Conservation (phyloP, 2,329 filamentous ascomycete genomes). For the Colletotrichum tamarilloi region DNA sequence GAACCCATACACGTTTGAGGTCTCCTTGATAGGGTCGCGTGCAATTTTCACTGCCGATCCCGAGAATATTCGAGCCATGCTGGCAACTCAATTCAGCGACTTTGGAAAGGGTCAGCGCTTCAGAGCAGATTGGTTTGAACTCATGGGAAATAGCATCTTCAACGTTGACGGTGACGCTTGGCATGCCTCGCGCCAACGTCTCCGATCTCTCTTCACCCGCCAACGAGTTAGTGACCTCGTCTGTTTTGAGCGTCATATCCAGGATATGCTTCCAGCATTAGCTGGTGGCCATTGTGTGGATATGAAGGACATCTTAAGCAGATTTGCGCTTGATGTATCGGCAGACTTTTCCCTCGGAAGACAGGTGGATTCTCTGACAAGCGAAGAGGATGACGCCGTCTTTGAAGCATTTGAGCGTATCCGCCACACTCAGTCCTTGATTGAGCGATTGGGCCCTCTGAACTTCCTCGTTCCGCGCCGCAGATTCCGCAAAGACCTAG, state of each 20-base stretch:
- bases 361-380: constrained; percentile 57
- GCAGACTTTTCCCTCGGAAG: constrained; percentile 76
- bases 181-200: constrained; percentile 61
- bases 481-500: constrained; percentile 69
- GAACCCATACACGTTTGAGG: constrained; percentile 15
- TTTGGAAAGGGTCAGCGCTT: constrained; percentile 59
- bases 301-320: constrained; percentile 71
- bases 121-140: constrained; percentile 53
- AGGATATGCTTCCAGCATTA: constrained; percentile 67
- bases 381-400: constrained; percentile 63
- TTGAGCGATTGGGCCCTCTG: constrained; percentile 60
- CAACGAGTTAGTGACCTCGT: constrained; percentile 59
- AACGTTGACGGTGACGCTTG: constrained; percentile 61
- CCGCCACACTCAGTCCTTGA: constrained; percentile 66
- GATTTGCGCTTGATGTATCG: constrained; percentile 73
- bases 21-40: constrained; percentile 3
- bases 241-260: constrained; percentile 70
- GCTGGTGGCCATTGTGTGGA: constrained; percentile 64
- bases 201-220: constrained; percentile 63
- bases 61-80: constrained; percentile 54
- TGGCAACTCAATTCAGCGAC: constrained; percentile 66
- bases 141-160: constrained; percentile 68
- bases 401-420: constrained; percentile 76
- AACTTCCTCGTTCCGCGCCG: constrained; percentile 67
- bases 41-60: constrained; percentile 61